Percentiles rank a stretch among this genome's conserved stretches.
phyloP scores from a whole-genome alignment of 805 yeast genomes.

The Cyberlindnera amylophila region DNA sequence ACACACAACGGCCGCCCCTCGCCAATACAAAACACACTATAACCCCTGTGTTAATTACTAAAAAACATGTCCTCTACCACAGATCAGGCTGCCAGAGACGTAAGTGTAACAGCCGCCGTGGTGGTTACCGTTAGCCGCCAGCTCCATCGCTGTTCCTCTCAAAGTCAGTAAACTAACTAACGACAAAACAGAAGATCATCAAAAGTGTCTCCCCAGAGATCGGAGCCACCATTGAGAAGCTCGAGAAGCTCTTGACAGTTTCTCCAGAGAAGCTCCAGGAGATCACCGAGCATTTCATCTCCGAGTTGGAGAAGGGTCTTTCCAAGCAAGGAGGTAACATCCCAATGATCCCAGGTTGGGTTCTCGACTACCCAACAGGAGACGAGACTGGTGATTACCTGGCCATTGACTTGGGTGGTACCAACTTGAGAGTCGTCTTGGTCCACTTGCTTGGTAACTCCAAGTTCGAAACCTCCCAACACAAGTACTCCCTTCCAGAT shows the following conservation, averaged over 20 bases:
- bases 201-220: constrained; percentile 60
- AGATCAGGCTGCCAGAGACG: constrained; percentile 14
- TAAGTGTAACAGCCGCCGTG: constrained; percentile 7
- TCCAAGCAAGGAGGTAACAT: constrained; percentile 74
- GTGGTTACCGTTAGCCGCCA: background rate
- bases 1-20: constrained; percentile 5
- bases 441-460: constrained; percentile 81
- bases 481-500: constrained; percentile 78
- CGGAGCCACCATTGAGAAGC: constrained; percentile 50
- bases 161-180: constrained; percentile 1
- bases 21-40: no score
- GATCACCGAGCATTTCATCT: constrained; percentile 71
- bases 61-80: no score
- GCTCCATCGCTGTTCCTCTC: no score
- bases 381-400: constrained; percentile 83
- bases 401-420: constrained; percentile 97
- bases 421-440: constrained; percentile 89
- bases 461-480: constrained; percentile 80
- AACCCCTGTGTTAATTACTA: no score
- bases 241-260: constrained; percentile 63
- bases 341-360: constrained; percentile 99
- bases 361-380: constrained; percentile 89
- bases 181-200: constrained; percentile 13
- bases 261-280: constrained; percentile 53
- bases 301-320: constrained; percentile 80